A percentile compares a stretch with the other conserved stretches of the same genome.
Conservation (phyloP, 2,329 filamentous ascomycete genomes). For the Lachnellula arida region DNA sequence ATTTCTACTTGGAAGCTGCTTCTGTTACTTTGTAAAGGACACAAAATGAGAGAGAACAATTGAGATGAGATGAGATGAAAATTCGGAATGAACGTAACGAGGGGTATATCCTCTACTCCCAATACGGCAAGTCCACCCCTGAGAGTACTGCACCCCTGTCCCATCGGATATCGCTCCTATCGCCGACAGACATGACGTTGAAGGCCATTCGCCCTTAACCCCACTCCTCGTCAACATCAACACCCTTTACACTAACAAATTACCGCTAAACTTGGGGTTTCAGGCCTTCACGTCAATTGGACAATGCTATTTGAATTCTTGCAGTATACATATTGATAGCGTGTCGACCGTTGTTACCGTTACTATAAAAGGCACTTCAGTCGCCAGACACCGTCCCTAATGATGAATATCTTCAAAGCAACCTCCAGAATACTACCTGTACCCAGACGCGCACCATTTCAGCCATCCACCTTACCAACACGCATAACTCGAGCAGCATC, state of each 20-base stretch:
- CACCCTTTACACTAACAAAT: too few relatives aligned
- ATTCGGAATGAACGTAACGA: not conserved
- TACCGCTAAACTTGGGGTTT: too few relatives aligned
- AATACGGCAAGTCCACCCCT: not conserved
- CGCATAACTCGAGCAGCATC: slow-evolving; percentile 20
- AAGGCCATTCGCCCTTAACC: not conserved
- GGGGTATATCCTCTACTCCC: not conserved
- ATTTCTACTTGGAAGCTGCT: not conserved
- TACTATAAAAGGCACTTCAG: not conserved
- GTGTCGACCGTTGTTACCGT: not conserved
- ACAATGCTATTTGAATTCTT: not conserved
- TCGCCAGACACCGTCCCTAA: slow-evolving; percentile 3
- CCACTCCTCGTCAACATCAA: too few relatives aligned
- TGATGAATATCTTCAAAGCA: slow-evolving; percentile 25
- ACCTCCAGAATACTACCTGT: slow-evolving; percentile 15
- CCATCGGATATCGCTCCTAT: too few relatives aligned
- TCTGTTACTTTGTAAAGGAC: not conserved
- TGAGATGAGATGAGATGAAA: not conserved
- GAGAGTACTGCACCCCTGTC: not conserved
- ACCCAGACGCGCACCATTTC: slow-evolving; percentile 21
- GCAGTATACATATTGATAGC: not conserved
- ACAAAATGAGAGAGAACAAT: not conserved
- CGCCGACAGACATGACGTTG: not conserved
- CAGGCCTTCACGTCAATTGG: not conserved
- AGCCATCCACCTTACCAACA: slow-evolving; percentile 22